phyloP scores from a whole-genome alignment of 768 basidiomycete species.

The Clavaria fumosa region DNA sequence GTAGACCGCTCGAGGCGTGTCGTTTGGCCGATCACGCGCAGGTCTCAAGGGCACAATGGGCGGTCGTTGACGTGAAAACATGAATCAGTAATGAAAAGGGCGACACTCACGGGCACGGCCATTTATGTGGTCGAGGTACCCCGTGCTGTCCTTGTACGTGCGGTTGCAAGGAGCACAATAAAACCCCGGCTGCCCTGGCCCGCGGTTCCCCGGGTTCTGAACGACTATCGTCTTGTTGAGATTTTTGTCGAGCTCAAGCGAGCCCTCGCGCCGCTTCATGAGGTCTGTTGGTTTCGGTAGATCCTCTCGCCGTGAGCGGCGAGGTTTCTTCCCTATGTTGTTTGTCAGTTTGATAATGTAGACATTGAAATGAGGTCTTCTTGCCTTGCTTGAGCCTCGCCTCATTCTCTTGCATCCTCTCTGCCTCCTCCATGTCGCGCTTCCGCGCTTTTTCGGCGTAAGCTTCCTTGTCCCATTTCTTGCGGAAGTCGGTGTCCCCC shows the following conservation, averaged over 20 bases:
- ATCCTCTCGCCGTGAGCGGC: constrained; percentile 53
- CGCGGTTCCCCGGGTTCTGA: constrained; percentile 63
- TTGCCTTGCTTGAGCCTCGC: constrained; percentile 71
- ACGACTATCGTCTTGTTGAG: constrained; percentile 92
- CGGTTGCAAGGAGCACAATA: constrained; percentile 84
- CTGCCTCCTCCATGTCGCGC: constrained; percentile 65
- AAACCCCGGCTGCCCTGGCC: constrained; percentile 87
- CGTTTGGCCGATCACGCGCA: constrained; percentile 88
- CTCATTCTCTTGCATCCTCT: constrained; percentile 77
- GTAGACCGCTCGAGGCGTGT: constrained; percentile 86
- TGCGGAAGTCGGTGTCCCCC: constrained; percentile 62
- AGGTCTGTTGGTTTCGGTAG: constrained; percentile 88
- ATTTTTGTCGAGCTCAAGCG: constrained; percentile 89
- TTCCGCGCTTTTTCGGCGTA: constrained; percentile 73
- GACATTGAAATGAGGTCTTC: no score
- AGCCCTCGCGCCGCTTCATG: constrained; percentile 74
- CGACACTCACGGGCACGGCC: constrained; percentile 68
- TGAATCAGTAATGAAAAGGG: background rate
- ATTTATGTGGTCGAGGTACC: constrained; percentile 93
- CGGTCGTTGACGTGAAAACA: constrained; percentile 4
- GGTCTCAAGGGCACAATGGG: no score
- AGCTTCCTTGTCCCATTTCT: constrained; percentile 93
- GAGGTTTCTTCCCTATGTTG: constrained; percentile 81
- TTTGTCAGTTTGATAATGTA: no score
- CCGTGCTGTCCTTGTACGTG: constrained; percentile 87